Evolutionary conservation across 805 yeast species (phyloP).

Genomic region (Brettanomyces nanus): DNA sequence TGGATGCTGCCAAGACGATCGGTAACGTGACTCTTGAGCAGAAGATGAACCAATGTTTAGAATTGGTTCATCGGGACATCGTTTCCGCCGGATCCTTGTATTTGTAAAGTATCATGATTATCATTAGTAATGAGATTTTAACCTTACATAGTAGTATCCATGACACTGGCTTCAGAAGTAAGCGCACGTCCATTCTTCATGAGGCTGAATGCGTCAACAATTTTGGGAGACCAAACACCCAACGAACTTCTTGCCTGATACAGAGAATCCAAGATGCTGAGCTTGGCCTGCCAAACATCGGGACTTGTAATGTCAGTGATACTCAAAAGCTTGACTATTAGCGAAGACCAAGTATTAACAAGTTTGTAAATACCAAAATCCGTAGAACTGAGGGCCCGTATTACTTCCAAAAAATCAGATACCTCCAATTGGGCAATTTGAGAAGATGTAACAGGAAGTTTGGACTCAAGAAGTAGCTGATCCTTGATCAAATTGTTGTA

Average conservation of each 20-base stretch:
- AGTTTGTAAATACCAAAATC: slow-evolving; percentile 19
- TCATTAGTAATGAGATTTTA: not conserved
- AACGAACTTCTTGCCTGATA: slow-evolving; percentile 7
- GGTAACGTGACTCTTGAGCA: slow-evolving; percentile 82
- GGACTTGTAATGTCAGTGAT: slow-evolving; percentile 12
- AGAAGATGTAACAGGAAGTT: slow-evolving; percentile 11
- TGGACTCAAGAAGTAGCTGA: slow-evolving; percentile 11
- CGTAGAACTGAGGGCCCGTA: slow-evolving; percentile 15
- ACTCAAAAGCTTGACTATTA: slow-evolving; percentile 21
- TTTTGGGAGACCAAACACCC: slow-evolving; percentile 17
- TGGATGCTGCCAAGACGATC: slow-evolving; percentile 86
- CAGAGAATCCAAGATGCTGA: slow-evolving; percentile 13
- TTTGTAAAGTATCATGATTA: slow-evolving; percentile 25
- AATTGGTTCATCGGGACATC: slow-evolving; percentile 87
- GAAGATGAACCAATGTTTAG: slow-evolving; percentile 82
- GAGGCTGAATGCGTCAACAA: slow-evolving; percentile 8
- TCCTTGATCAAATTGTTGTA: slow-evolving; percentile 18
- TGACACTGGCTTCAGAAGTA: slow-evolving; percentile 14
- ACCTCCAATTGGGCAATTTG: slow-evolving; percentile 18
- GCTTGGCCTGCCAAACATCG: slow-evolving; percentile 16
- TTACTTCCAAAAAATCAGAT: slow-evolving; percentile 17
- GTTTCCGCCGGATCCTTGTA: slow-evolving; percentile 96
- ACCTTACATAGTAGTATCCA: slow-evolving; percentile 11
- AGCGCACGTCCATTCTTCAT: slow-evolving; percentile 18
- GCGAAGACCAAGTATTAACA: slow-evolving; percentile 20